A percentile compares a stretch with the other conserved stretches of the same genome.
These are phyloP conservation scores for Pseudogymnoascus destructans DNA, from an alignment of 2,329 filamentous ascomycete genomes.

Conservation along the genomic window DNA sequence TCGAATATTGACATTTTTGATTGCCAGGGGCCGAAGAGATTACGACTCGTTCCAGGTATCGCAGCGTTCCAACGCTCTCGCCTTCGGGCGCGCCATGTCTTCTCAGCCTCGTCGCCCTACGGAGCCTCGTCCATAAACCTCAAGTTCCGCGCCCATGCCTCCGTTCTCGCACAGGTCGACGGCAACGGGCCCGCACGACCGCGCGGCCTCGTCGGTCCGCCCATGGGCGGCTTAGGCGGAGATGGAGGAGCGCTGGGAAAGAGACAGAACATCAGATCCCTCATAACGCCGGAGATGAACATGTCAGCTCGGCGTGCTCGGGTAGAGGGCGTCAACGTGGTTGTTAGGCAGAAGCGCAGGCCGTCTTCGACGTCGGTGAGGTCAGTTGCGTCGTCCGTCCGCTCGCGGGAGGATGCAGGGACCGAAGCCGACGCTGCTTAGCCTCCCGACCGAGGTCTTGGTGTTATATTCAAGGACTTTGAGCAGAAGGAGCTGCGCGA, in stretches of 20 bases:
- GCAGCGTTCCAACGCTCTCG: conserved; percentile 16
- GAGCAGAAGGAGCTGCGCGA: conserved; percentile 12
- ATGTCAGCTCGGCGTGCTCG: neutral
- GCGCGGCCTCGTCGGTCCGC: conserved; percentile 3
- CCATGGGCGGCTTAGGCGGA: neutral
- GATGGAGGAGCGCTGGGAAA: neutral
- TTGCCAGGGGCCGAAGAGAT: conserved; percentile 12
- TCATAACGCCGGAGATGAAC: conserved; percentile 10
- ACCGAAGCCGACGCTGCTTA: conserved; percentile 12
- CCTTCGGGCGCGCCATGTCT: conserved; percentile 14
- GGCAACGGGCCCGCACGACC: conserved; percentile 12
- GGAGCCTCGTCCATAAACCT: conserved; percentile 2
- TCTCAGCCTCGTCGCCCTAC: conserved; percentile 11
- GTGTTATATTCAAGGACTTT: conserved; percentile 15
- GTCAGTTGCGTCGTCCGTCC: conserved; percentile 13
- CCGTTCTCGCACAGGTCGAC: conserved; percentile 13
- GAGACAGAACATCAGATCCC: conserved; percentile 11
- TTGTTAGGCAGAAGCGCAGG: conserved; percentile 11
- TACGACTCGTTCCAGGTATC: conserved; percentile 13
- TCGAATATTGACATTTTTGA: neutral
- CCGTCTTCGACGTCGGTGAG: conserved; percentile 13
- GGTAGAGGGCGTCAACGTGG: neutral
- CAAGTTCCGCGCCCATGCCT: conserved; percentile 7
- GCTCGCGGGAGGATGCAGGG: conserved; percentile 9
- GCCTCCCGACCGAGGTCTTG: conserved; percentile 17